Conservation (phyloP, 257 asterid species). For the Oldenlandia corymbosa region DNA sequence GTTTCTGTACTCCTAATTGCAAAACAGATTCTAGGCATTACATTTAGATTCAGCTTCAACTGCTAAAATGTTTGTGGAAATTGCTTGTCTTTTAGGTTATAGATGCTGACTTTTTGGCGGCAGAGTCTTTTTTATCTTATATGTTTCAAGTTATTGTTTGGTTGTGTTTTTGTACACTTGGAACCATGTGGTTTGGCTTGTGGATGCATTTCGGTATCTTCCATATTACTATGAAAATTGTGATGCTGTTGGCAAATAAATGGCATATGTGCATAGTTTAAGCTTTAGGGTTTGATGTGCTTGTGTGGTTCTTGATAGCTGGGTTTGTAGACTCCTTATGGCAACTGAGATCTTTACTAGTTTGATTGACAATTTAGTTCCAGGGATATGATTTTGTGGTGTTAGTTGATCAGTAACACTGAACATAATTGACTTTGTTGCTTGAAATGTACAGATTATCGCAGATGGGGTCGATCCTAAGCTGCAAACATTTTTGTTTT, state of each 20-base stretch:
- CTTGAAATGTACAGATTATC: conserved; percentile 45
- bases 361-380: not conserved
- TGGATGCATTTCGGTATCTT: too few relatives aligned
- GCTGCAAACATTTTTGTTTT: conserved; percentile 73
- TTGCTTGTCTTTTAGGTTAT: not conserved
- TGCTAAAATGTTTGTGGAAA: not conserved
- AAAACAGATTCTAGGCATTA: too few relatives aligned
- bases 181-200: too few relatives aligned
- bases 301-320: not conserved
- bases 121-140: too few relatives aligned
- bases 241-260: too few relatives aligned
- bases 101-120: not conserved
- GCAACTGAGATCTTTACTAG: not conserved
- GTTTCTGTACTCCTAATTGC: not conserved
- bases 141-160: too few relatives aligned
- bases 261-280: too few relatives aligned
- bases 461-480: conserved; percentile 89
- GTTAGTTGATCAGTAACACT: not conserved
- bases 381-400: not conserved
- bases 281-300: too few relatives aligned
- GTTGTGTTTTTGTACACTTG: not conserved
- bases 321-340: too few relatives aligned
- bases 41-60: not conserved
- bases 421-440: conserved; percentile 3
- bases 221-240: too few relatives aligned